These are phyloP conservation scores for Stropharia rugosoannulata DNA, from an alignment of 768 basidiomycete genomes.

Conservation along the genomic window DNA sequence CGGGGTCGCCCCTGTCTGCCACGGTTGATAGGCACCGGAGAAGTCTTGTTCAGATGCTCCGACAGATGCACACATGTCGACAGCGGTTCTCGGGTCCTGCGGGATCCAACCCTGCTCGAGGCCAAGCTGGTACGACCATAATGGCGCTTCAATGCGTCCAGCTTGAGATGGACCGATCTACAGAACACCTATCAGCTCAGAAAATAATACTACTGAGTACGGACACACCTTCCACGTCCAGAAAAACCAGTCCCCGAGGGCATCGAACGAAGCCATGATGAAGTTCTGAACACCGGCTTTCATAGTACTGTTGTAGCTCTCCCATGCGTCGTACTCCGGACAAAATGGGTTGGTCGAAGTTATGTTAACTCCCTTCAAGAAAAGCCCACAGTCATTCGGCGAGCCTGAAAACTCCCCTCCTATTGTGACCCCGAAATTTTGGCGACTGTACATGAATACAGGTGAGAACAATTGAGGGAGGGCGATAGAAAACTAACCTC, in stretches of 20 bases:
- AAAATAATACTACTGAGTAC: not conserved
- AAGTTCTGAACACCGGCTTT: slow-evolving; percentile 48
- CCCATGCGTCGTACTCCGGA: slow-evolving; percentile 48
- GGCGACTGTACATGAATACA: slow-evolving; percentile 25
- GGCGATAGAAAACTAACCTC: slow-evolving; percentile 26
- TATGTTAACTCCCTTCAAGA: slow-evolving; percentile 22
- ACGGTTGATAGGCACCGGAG: slow-evolving; percentile 41
- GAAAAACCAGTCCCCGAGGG: slow-evolving; percentile 42
- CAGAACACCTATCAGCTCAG: not conserved
- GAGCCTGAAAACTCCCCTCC: slow-evolving; percentile 79
- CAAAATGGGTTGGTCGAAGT: slow-evolving; percentile 40
- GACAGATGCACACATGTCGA: slow-evolving; percentile 59
- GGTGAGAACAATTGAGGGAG: not conserved
- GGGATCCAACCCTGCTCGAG: slow-evolving; percentile 79
- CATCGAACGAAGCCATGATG: slow-evolving; percentile 49
- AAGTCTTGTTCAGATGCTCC: slow-evolving; percentile 28
- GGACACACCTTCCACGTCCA: slow-evolving; percentile 44
- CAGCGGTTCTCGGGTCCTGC: slow-evolving; percentile 59
- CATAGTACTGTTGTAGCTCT: slow-evolving; percentile 44
- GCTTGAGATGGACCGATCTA: slow-evolving; percentile 46
- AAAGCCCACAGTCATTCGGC: slow-evolving; percentile 59
- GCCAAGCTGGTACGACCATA: slow-evolving; percentile 43
- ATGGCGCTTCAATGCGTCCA: slow-evolving; percentile 33
- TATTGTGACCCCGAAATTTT: slow-evolving; percentile 64
- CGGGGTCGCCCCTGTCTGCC: slow-evolving; percentile 54